These are phyloP conservation scores for Ramularia endophylla DNA, from an alignment of 2,329 filamentous ascomycete genomes.

Conservation along the genomic window DNA sequence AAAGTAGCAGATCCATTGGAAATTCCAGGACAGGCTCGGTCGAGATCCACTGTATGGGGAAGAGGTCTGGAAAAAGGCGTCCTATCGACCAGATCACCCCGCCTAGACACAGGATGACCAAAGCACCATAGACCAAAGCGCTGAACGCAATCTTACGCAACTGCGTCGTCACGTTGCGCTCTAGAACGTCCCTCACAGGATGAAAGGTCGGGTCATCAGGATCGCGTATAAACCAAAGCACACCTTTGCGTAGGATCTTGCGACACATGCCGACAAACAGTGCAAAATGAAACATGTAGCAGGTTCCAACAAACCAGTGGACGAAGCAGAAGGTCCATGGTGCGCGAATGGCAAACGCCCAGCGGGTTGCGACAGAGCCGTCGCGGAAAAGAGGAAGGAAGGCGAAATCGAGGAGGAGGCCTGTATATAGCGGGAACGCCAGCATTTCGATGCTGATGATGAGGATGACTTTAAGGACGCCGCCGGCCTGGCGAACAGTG, in stretches of 20 bases:
- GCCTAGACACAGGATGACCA: conserved; percentile 88
- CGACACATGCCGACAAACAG: conserved; percentile 98
- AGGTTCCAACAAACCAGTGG: conserved; percentile 98
- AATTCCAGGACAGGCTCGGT: conserved; percentile 92
- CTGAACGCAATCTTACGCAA: conserved; percentile 95
- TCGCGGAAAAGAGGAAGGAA: conserved; percentile 82
- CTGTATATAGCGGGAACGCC: conserved; percentile 92
- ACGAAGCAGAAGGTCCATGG: conserved; percentile 91
- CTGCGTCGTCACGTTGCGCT: conserved; percentile 86
- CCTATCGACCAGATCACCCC: conserved; percentile 92
- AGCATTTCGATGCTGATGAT: conserved; percentile 99
- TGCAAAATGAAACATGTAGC: conserved; percentile 99
- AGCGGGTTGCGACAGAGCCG: conserved; percentile 68
- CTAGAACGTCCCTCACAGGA: conserved; percentile 91
- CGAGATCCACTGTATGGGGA: conserved; percentile 90
- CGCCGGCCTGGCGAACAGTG: conserved; percentile 82
- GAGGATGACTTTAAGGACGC: conserved; percentile 94
- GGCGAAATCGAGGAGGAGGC: conserved; percentile 80
- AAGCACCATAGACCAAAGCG: conserved; percentile 86
- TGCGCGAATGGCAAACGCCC: conserved; percentile 70
- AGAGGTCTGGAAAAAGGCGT: conserved; percentile 59
- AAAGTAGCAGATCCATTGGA: conserved; percentile 87
- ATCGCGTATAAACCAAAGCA: conserved; percentile 96
- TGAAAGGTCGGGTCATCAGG: conserved; percentile 98
- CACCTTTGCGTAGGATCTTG: conserved; percentile 92